Base-by-base conservation (phyloP, 2,329 filamentous ascomycete genomes). In the Hymenoscyphus fructigenus region DNA sequence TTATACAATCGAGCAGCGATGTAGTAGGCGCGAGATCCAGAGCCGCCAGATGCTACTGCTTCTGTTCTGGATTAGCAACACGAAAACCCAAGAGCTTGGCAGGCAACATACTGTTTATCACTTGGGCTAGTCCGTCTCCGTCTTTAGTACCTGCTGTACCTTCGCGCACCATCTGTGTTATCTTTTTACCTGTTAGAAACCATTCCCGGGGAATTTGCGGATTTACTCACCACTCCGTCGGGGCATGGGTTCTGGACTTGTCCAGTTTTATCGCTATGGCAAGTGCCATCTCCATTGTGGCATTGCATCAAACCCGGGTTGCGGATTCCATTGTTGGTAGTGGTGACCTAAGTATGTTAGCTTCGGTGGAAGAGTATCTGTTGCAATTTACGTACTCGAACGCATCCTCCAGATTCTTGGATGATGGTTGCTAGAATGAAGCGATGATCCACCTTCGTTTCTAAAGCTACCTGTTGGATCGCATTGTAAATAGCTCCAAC, bases 1-100 rank as follows among this genome's bases (percentile, higher is more conserved):
- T 80, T 80, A 71, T 80, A 80, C 56, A 76, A 71, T 29, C 78
- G 71, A 7, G 79, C 77, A 23, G 75, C 78, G 57, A 74, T 74
- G 67, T 76, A 77, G 68, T 72, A 76, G n/a, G 59, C 69, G 34
- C 70, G 69, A 34, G 69, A 75, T 12, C 73, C 74, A 2, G 61
- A 67, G 29, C 65, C 67, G 20, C 72, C 72, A 57, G 55, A 28
- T 57, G 55, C 23, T 57, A 34, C 29, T 32, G 55, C 55, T 57
- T 57, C 55, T 57, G n/a, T 34, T 32, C n/a, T 23, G 9, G 10
- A 26, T 53, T 53, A 53, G 47, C 47, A 53, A 26, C 23, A 23
- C 4, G 20, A 14, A 53, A 4, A 26, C 9, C 7, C 20, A 4
- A 26, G 20, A 14, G 47, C 7, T 26, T 53, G 5, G 47, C 20